These are phyloP conservation scores for Acrodontium crateriforme DNA, from an alignment of 2,329 filamentous ascomycete species.

Conservation along the genomic window DNA sequence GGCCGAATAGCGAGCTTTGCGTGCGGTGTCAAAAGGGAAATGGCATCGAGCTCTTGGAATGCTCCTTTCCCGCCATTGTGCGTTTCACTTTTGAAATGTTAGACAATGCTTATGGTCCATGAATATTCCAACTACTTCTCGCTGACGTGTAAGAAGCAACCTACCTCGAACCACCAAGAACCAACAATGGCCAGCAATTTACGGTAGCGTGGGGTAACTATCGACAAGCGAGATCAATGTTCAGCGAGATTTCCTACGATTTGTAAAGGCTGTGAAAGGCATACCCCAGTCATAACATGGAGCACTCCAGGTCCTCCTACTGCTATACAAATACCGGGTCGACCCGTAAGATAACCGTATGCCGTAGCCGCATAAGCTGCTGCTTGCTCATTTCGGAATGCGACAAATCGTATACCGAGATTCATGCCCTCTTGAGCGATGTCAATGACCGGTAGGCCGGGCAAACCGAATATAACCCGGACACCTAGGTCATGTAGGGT, in stretches of 20 bases:
- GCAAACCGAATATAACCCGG: slow-evolving; percentile 38
- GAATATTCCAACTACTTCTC: no score
- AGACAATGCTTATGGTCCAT: no score
- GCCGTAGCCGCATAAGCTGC: slow-evolving; percentile 44
- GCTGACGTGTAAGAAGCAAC: no score
- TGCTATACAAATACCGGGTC: slow-evolving; percentile 43
- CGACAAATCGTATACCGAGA: slow-evolving; percentile 43
- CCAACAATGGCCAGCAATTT: slow-evolving; percentile 42
- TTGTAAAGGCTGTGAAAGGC: slow-evolving; percentile 8
- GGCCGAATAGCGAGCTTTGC: slow-evolving; percentile 38
- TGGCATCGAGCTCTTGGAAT: slow-evolving; percentile 45
- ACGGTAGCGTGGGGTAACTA: slow-evolving; percentile 26
- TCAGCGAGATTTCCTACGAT: background rate
- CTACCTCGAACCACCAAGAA: slow-evolving; percentile 42
- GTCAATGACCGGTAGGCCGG: slow-evolving; percentile 43
- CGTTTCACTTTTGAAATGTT: no score
- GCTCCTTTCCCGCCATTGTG: slow-evolving; percentile 38
- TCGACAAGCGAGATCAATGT: slow-evolving; percentile 1
- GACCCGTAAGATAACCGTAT: slow-evolving; percentile 45
- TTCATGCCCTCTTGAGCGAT: slow-evolving; percentile 44
- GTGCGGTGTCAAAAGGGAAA: slow-evolving; percentile 39
- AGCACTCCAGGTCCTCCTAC: slow-evolving; percentile 46
- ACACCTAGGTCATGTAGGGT: slow-evolving; percentile 36
- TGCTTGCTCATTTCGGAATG: slow-evolving; percentile 46
- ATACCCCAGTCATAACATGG: slow-evolving; percentile 43